Evolutionary conservation across 1,284 basidiomycete species (phyloP), one percentile per base, ranked within the genome.

Genomic region (Cutaneotrichosporon sp.): DNA sequence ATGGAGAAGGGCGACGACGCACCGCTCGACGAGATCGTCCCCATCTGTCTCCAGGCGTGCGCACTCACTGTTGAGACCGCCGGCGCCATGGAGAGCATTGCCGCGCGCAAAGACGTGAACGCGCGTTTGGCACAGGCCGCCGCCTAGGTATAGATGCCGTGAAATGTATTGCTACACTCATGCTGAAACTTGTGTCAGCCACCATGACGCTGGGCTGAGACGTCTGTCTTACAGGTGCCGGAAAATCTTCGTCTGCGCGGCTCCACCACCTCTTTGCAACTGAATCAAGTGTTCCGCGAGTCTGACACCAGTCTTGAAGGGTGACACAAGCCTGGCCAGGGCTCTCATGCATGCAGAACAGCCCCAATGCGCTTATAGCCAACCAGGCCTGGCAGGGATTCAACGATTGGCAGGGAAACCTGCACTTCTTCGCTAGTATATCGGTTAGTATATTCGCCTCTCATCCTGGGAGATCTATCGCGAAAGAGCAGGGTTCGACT

Each of bases 1-100:
- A 72, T 76, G 73, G 52, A 54, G 47, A 23, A 26, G 20, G 52
- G 52, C n/a, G 42, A 49, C 37, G 56, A 52, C 17, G 56, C 56
- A 30, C 37, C 41, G 5, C n/a, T 54, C 17, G 38, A 42, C n/a
- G 46, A 51, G 10, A 21, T 58, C 21, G 47, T 58, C 18, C 56
- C 56, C 4, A 51, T 46, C 5, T 58, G 56, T 38, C 49, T 54
- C 4, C 49, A 58, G 56, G 58, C 58, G 17, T 59, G 54, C 14
- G 41, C 54, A 2, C 38, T 56, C 20, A 47, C 54, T 2, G 54
- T 59, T 15, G 58, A 59, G 43, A 59, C 42, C 8, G 40, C 58
- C 4, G 58, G 58, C 15, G 58, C 58, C 9, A 54, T 59, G 58
- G 58, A 59, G 49, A 59, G 58, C 35, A 59, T 59, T 23, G 54